Evolutionary conservation across 345 rosid genomes (phyloP).

Genomic region (Rhodomyrtus tomentosa): DNA sequence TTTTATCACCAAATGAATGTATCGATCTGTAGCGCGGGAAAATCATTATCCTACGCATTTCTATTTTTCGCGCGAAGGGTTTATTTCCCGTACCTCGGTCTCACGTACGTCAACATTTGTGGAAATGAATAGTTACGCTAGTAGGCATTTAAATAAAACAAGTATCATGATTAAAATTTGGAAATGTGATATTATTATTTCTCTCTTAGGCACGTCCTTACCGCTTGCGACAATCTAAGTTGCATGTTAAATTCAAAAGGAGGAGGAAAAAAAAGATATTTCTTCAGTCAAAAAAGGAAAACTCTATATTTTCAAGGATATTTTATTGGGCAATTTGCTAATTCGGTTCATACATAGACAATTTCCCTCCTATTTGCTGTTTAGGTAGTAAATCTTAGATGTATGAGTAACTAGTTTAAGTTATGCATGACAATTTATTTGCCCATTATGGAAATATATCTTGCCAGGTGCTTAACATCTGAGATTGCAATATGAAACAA

Average conservation of each 20-base stretch:
- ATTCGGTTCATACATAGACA: background rate
- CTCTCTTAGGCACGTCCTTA: background rate
- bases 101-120: background rate
- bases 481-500: background rate
- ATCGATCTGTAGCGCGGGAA: background rate
- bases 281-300: background rate
- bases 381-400: background rate
- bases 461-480: background rate
- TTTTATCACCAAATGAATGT: background rate
- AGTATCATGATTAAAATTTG: background rate
- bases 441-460: background rate
- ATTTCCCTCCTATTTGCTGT: background rate
- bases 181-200: background rate
- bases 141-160: background rate
- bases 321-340: background rate
- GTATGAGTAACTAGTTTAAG: background rate
- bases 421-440: background rate
- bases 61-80: background rate
- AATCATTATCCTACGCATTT: accelerated
- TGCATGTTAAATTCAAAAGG: background rate
- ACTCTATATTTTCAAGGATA: background rate
- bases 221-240: background rate
- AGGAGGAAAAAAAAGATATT: background rate
- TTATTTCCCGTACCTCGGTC: too few relatives aligned
- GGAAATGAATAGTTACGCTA: background rate